These are phyloP conservation scores for Neoascochyta sp. DNA, from an alignment of 2,329 filamentous ascomycete species.

Conservation along the genomic window DNA sequence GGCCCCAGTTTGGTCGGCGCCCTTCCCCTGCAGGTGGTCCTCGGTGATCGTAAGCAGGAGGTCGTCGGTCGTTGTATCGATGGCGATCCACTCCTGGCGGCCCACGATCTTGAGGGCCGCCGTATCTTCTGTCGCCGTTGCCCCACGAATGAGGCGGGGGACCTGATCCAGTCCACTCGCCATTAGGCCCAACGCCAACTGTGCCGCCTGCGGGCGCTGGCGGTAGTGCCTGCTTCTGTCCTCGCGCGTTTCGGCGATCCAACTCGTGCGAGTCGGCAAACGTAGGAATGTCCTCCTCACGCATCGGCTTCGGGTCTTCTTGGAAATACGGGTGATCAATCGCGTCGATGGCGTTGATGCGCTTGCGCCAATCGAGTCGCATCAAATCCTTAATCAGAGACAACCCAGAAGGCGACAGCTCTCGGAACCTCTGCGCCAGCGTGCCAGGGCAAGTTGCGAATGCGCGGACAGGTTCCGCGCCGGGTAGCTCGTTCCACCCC, in stretches of 20 bases:
- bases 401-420: slow-evolving; percentile 69
- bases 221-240: slow-evolving; percentile 76
- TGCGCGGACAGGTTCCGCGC: slow-evolving; percentile 67
- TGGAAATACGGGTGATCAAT: slow-evolving; percentile 90
- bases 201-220: slow-evolving; percentile 89
- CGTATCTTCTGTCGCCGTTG: slow-evolving; percentile 35
- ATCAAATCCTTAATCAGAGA: slow-evolving; percentile 78
- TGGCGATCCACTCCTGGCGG: slow-evolving; percentile 38
- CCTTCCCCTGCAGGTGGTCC: slow-evolving; percentile 36
- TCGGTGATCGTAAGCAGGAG: slow-evolving; percentile 29
- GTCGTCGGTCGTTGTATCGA: slow-evolving; percentile 29
- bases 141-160: slow-evolving; percentile 33
- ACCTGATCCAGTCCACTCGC: slow-evolving; percentile 54
- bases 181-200: slow-evolving; percentile 67
- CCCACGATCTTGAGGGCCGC: slow-evolving; percentile 37
- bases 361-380: slow-evolving; percentile 80
- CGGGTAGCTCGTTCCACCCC: slow-evolving; percentile 78
- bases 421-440: slow-evolving; percentile 69
- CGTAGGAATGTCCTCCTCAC: slow-evolving; percentile 78
- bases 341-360: slow-evolving; percentile 91
- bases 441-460: slow-evolving; percentile 62
- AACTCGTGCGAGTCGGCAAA: slow-evolving; percentile 96
- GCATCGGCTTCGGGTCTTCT: slow-evolving; percentile 70
- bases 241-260: slow-evolving; percentile 87
- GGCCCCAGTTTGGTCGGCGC: slow-evolving; percentile 33